Evolutionary conservation across 2,329 filamentous ascomycete genomes (phyloP), one percentile per base, ranked within the genome.

Genomic region (Diaporthe sp.): DNA sequence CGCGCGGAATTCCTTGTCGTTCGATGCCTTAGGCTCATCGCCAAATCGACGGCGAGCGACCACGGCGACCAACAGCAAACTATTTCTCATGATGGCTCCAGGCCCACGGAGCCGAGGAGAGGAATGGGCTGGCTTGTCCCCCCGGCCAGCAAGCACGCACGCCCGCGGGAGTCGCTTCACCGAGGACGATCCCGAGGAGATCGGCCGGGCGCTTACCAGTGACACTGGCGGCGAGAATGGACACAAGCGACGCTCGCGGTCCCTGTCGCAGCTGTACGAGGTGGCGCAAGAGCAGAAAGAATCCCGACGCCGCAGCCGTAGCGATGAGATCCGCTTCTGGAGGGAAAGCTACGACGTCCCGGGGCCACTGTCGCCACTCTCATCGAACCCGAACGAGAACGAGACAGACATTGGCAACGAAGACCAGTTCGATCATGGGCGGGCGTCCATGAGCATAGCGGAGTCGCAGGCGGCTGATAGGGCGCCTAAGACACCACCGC

Each of bases 251-350:
- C 88, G 91, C 61, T 93, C 91, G 2, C 86, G 90, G 67, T 92
- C 91, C 77, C 81, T 93, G 15, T 91, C 90, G 0, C 89, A 90
- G 13, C 83, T 92, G 28, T 84, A 86, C 7, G 84, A 86, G 42
- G 78, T 86, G 28, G 82, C 83, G 4, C 81, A 82, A 5, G 79
- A 79, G 25, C 81, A 83, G 31, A 78, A 77, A 2, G 82, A 82
- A 55, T 75, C 81, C 5, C 87, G 90, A 58, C 87, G 90, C 46
- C 71, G 49, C 44, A 92, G 65, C 49, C 88, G 91, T 42, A 92
- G 90, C 79, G 90, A 91, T 73, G 91, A 93, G 81, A 92, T 92
- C 53, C 88, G 89, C 17, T 91, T 90, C 79, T 92, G 91, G 90
- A 87, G 91, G 76, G 88, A 90, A 79, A 92, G 91, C 77, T 90